phyloP scores from a whole-genome alignment of 129 eudicot species.

The Flaveria ramosissima region DNA sequence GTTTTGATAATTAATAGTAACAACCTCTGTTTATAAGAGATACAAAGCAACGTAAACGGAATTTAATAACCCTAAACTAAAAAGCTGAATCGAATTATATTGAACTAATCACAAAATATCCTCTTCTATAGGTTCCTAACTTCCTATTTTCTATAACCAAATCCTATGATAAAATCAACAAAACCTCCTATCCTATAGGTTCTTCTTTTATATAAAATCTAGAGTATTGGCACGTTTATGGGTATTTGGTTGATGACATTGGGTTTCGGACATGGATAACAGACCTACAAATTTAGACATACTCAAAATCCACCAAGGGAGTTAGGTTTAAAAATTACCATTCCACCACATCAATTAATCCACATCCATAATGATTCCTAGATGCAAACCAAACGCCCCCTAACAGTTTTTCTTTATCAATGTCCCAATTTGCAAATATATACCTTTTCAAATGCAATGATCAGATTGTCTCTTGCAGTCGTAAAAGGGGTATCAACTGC shows the following conservation, averaged over 20 bases:
- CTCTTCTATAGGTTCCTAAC: too few species aligned
- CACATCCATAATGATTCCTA: neutral
- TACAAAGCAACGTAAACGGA: too few species aligned
- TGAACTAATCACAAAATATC: too few species aligned
- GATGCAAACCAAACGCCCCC: neutral
- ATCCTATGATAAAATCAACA: too few species aligned
- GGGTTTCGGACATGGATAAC: neutral
- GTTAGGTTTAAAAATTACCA: neutral
- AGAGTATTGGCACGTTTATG: neutral
- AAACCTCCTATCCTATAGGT: too few species aligned
- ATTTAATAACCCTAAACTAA: too few species aligned
- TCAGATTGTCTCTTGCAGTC: constrained; percentile 91
- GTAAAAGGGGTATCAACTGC: constrained; percentile 83
- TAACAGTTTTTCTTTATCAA: neutral
- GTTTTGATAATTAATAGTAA: too few species aligned
- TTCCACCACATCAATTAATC: neutral
- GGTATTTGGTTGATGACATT: neutral
- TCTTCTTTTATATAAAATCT: too few species aligned
- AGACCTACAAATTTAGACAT: neutral
- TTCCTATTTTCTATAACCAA: too few species aligned
- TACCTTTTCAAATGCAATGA: constrained; percentile 98
- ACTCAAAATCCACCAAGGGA: neutral
- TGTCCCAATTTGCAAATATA: constrained; percentile 3
- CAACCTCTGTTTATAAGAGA: too few species aligned
- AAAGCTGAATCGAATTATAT: too few species aligned